Conservation (phyloP, 208 protist genomes). For the Leishmania tarentolae region DNA sequence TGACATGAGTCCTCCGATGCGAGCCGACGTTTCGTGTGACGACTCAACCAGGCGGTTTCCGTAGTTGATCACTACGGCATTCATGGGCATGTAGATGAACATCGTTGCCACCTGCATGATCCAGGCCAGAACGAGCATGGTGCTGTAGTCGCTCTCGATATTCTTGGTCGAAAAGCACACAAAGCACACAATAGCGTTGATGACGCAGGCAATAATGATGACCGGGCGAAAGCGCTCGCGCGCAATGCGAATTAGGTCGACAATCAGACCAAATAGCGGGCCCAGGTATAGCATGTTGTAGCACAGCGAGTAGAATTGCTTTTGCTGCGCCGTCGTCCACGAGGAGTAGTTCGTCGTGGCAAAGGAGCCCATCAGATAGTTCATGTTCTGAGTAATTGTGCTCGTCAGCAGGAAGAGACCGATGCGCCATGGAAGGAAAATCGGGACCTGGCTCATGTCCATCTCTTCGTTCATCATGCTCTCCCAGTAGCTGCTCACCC, state of each 20-base stretch:
- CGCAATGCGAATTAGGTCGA: conserved; percentile 31
- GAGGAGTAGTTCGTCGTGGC: conserved; percentile 3
- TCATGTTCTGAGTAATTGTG: conserved; percentile 42
- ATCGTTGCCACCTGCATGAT: conserved; percentile 33
- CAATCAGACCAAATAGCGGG: conserved; percentile 37
- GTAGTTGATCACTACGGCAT: conserved; percentile 34
- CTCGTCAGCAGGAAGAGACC: conserved; percentile 34
- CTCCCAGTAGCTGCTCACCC: conserved; percentile 19
- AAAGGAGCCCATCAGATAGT: conserved; percentile 13
- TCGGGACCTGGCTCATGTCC: conserved; percentile 13
- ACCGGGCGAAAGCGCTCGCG: conserved; percentile 36
- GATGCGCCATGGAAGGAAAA: conserved; percentile 37
- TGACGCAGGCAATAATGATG: conserved; percentile 32
- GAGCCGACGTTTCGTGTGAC: conserved; percentile 28
- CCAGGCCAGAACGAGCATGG: conserved; percentile 21
- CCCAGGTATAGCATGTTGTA: conserved; percentile 36
- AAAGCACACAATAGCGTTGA: conserved; percentile 33
- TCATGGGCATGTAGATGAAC: conserved; percentile 50
- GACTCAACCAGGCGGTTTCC: conserved; percentile 27
- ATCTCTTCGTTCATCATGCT: conserved; percentile 14
- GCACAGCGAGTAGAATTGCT: conserved; percentile 23
- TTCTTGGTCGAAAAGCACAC: conserved; percentile 17
- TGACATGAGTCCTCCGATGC: conserved; percentile 39
- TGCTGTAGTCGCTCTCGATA: conserved; percentile 5
- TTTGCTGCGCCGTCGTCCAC: conserved; percentile 18